These are phyloP conservation scores for Claviceps humidiphila DNA, from an alignment of 2,329 filamentous ascomycete genomes.

Conservation along the genomic window DNA sequence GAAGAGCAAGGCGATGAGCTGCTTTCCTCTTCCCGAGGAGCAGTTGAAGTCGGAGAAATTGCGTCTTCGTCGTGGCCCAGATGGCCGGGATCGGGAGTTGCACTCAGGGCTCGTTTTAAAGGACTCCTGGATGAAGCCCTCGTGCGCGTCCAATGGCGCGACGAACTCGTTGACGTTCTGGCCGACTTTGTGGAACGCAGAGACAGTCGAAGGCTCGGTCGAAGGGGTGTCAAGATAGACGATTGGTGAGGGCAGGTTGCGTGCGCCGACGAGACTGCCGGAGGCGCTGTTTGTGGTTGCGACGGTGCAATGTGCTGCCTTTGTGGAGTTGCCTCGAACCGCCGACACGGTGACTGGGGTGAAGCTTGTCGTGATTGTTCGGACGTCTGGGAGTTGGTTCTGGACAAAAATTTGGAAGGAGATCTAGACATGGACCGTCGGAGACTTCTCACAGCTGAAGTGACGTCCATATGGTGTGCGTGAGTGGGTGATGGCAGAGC, in stretches of 20 bases:
- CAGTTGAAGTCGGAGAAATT: conserved; percentile 15
- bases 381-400: conserved; percentile 33
- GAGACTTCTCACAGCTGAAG: conserved; percentile 68
- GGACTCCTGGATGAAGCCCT: conserved; percentile 71
- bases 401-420: conserved; percentile 72
- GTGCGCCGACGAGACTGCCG: conserved; percentile 17
- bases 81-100: conserved; percentile 60
- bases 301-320: conserved; percentile 19
- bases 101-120: conserved; percentile 60
- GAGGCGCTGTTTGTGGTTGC: conserved; percentile 22
- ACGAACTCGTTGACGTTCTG: conserved; percentile 37
- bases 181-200: conserved; percentile 49
- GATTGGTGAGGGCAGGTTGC: conserved; percentile 24
- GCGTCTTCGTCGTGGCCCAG: conserved; percentile 35
- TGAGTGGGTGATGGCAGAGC: conserved; percentile 80
- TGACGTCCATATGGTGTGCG: conserved; percentile 69
- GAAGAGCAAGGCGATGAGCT: conserved; percentile 22
- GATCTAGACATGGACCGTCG: conserved; percentile 82
- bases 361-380: conserved; percentile 32
- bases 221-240: conserved; percentile 50
- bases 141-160: conserved; percentile 41
- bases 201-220: conserved; percentile 53
- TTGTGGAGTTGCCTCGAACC: conserved; percentile 25
- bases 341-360: conserved; percentile 40
- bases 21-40: conserved; percentile 32